Evolutionary conservation across 2,329 filamentous ascomycete genomes (phyloP), one percentile per base, ranked within the genome.

Genomic region (Fusarium papillatum): DNA sequence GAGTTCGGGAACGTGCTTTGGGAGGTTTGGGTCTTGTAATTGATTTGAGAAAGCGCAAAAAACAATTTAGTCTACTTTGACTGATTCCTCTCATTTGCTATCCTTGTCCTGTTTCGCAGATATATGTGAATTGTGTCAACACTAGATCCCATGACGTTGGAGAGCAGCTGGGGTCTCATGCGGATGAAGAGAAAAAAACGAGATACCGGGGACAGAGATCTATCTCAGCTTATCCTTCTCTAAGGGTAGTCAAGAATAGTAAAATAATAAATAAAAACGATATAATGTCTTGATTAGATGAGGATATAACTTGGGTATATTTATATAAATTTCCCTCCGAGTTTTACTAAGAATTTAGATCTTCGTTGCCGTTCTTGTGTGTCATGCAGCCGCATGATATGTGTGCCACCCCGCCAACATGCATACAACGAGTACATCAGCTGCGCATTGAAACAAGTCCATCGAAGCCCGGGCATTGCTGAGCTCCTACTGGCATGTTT

Each of bases 381-480:
- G 11, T 19, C 46, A 3, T 53, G 6, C 24, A 53, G 75, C 70
- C 68, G 75, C 70, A 79, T 76, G 62, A 78, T 73, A 70, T 67
- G 70, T 67, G 70, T 70, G 65, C 48, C 48, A 38, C 36, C 77
- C 77, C 72, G 59, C 69, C 64, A 76, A 31, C 29, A 78, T 73
- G 66, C 69, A 66, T 36, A 64, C 61, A 71, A 41, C 59, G 38
- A 41, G 24, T 19, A n/a, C 9, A 70, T 70, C 67, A 70, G 70
- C 70, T 63, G 46, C 62, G 46, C 63, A 26, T 65, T 65, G 57
- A 66, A 60, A 63, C 53, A 69, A 29, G 64, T 39, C 63, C 22
- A 48, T 67, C 34, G 34, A 36, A 64, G 36, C 61, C n/a, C 48
- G n/a, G n/a, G n/a, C n/a, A 64, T 39, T 63, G 50, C 62, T 63